These are phyloP conservation scores for Durio zibethinus DNA, from an alignment of 345 rosid species.

Conservation along the genomic window DNA sequence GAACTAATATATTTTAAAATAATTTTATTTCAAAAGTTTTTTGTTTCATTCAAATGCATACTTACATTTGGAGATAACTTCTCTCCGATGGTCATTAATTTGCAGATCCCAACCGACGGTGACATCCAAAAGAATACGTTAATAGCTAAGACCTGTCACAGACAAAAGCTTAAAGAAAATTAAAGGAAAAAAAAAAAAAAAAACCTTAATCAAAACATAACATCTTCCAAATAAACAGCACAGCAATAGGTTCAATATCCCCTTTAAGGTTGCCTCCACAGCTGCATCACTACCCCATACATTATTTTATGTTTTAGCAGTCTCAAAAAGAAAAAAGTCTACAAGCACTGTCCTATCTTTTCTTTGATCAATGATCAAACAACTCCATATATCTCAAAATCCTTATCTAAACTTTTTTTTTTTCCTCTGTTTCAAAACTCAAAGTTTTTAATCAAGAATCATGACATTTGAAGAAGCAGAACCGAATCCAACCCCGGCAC, in stretches of 20 bases:
- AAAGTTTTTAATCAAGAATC: neutral
- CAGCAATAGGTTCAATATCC: slow-evolving; percentile 9
- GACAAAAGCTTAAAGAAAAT: neutral
- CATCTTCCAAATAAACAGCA: neutral
- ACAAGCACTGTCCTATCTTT: neutral
- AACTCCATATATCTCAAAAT: too few relatives aligned
- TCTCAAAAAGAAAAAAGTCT: neutral
- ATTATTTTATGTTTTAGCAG: neutral
- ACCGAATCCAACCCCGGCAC: slow-evolving; percentile 47
- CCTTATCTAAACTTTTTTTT: neutral
- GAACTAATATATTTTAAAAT: too few relatives aligned
- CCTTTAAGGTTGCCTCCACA: slow-evolving; percentile 6
- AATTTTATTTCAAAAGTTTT: too few relatives aligned
- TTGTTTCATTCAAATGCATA: too few relatives aligned
- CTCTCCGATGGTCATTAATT: neutral
- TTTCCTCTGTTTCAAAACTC: neutral
- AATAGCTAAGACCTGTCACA: neutral
- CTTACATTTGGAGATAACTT: neutral
- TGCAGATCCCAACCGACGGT: neutral
- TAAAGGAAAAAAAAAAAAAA: too few relatives aligned
- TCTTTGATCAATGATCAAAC: slow-evolving; percentile 13
- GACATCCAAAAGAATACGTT: neutral
- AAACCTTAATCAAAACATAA: neutral
- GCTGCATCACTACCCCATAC: neutral
- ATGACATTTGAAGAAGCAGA: slow-evolving; percentile 68